A percentile compares a stretch with the other conserved stretches of the same genome.
These are phyloP conservation scores for Phytopythium cucurbitacearum DNA, from an alignment of 352 stramenopile species.

Conservation along the genomic window DNA sequence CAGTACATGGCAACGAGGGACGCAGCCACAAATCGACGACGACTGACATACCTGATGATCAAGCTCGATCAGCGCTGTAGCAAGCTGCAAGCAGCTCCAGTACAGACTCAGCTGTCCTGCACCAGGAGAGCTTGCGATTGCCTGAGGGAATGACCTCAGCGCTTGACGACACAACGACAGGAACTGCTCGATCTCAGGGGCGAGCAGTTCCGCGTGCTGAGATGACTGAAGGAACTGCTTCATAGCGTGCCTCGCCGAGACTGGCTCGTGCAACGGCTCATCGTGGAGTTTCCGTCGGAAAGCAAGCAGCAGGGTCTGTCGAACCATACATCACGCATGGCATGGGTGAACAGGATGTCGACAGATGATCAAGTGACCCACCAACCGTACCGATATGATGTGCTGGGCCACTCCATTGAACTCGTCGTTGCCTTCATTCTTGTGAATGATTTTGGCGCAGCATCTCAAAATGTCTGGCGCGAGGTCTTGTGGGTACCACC, in stretches of 20 bases:
- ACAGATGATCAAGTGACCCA: neutral
- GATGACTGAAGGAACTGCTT: constrained; percentile 28
- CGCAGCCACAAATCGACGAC: neutral
- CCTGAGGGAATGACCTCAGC: constrained; percentile 36
- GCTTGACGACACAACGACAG: constrained; percentile 35
- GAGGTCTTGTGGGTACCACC: constrained; percentile 39
- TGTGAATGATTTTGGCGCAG: constrained; percentile 30
- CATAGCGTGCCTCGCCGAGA: constrained; percentile 20
- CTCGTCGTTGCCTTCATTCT: constrained; percentile 22
- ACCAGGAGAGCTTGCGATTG: constrained; percentile 17
- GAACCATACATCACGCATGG: neutral
- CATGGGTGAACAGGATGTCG: neutral
- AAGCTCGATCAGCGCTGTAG: constrained; percentile 39
- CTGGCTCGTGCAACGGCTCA: constrained; percentile 9
- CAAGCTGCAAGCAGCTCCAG: constrained; percentile 40
- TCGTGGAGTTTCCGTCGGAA: constrained; percentile 48
- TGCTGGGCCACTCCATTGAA: constrained; percentile 10
- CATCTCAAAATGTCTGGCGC: constrained; percentile 39
- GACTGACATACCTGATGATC: constrained; percentile 48
- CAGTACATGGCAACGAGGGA: neutral
- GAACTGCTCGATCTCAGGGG: constrained; percentile 48
- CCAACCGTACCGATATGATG: constrained; percentile 7
- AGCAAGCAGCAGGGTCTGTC: constrained; percentile 25
- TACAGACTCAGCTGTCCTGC: constrained; percentile 25
- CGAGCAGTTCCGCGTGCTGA: constrained; percentile 29